These are phyloP conservation scores for Debaryomycetaceae sp. DNA, from an alignment of 1,139 yeast species.

Conservation along the genomic window DNA sequence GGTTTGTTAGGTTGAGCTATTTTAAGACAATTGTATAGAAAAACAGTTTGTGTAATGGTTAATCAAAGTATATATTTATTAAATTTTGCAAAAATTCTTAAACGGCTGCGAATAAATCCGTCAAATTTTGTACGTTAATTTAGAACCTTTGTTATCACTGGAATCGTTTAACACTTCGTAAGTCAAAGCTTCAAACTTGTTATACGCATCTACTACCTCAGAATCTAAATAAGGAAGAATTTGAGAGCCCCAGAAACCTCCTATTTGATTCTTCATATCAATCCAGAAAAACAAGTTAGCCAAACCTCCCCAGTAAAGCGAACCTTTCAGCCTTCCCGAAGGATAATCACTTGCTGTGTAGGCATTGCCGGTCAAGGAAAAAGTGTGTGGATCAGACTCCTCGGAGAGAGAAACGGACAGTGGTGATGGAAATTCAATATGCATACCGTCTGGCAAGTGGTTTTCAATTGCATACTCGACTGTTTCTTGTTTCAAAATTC, in stretches of 20 bases:
- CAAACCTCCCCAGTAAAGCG: slow-evolving; percentile 45
- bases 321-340: slow-evolving; percentile 40
- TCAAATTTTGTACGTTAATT: background rate
- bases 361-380: slow-evolving; percentile 68
- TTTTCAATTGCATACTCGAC: slow-evolving; percentile 30
- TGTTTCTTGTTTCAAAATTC: slow-evolving; percentile 29
- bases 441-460: slow-evolving; percentile 29
- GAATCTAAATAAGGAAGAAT: slow-evolving; percentile 29
- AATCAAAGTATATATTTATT: too few relatives aligned
- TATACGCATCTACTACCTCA: slow-evolving; percentile 11
- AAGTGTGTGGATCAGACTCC: slow-evolving; percentile 67
- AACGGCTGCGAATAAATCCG: background rate
- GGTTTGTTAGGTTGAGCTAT: slow-evolving; percentile 38
- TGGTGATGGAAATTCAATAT: slow-evolving; percentile 18
- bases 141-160: background rate
- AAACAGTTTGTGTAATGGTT: too few relatives aligned
- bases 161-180: slow-evolving; percentile 13
- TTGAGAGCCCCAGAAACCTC: slow-evolving; percentile 43
- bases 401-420: slow-evolving; percentile 11
- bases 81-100: background rate
- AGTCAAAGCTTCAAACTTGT: slow-evolving; percentile 16
- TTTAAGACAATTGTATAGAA: too few relatives aligned
- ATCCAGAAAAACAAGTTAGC: slow-evolving; percentile 48
- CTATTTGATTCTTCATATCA: slow-evolving; percentile 39
- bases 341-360: slow-evolving; percentile 48